phyloP scores from a whole-genome alignment of 106 monocot species.

The Triglochin maritima region DNA sequence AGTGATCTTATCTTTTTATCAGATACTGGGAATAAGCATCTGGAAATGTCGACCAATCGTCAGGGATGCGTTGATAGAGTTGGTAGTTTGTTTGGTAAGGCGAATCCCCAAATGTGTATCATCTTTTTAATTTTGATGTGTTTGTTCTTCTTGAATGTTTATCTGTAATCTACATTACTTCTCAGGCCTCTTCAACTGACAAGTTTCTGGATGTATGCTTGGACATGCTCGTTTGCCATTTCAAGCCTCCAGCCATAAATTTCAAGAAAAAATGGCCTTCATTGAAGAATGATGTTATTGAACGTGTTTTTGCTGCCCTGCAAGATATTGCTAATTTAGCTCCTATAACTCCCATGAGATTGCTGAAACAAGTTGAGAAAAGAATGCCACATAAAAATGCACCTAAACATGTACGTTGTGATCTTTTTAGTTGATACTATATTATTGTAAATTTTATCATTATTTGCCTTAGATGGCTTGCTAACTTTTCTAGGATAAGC shows the following conservation, averaged over 20 bases:
- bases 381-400: conserved; percentile 15
- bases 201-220: conserved; percentile 21
- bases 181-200: conserved; percentile 27
- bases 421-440: neutral
- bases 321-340: conserved; percentile 15
- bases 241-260: conserved; percentile 13
- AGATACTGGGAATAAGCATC: conserved; percentile 25
- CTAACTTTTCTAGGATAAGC: too few species aligned
- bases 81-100: conserved; percentile 20
- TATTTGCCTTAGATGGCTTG: too few species aligned
- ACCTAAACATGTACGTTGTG: conserved; percentile 5
- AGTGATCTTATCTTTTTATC: neutral
- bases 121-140: too few species aligned
- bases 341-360: conserved; percentile 22
- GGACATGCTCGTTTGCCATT: conserved; percentile 29
- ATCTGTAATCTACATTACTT: neutral
- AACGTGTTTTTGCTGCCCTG: conserved; percentile 11
- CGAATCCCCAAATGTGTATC: neutral
- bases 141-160: neutral
- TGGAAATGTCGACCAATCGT: conserved; percentile 15
- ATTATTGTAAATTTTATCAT: too few species aligned
- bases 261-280: conserved; percentile 11
- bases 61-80: conserved; percentile 16
- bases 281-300: conserved; percentile 11
- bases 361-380: conserved; percentile 16